phyloP scores from a whole-genome alignment of 768 basidiomycete genomes.

The Kondoa malvinella region DNA sequence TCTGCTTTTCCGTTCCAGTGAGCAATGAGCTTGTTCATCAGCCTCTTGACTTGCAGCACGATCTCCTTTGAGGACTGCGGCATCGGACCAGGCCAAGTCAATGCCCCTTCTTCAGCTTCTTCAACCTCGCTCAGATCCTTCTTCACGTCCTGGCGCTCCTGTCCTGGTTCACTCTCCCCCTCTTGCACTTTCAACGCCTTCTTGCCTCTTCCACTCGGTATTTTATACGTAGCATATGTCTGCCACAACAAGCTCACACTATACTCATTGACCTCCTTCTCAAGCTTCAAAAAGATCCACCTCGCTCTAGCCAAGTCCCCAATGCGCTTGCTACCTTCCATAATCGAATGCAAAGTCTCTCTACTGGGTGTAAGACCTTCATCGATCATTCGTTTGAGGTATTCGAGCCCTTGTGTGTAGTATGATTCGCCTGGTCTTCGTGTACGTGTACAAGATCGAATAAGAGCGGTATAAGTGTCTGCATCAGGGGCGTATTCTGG shows the following conservation, averaged over 20 bases:
- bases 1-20: neutral
- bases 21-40: slow-evolving; percentile 12
- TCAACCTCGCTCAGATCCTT: too few relatives aligned
- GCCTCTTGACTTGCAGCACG: slow-evolving; percentile 15
- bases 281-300: slow-evolving; percentile 79
- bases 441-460: slow-evolving; percentile 58
- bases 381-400: slow-evolving; percentile 75
- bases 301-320: slow-evolving; percentile 67
- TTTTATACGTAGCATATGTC: slow-evolving; percentile 18
- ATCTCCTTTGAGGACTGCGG: slow-evolving; percentile 16
- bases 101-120: neutral
- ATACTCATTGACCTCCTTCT: slow-evolving; percentile 10
- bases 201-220: neutral
- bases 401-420: slow-evolving; percentile 60
- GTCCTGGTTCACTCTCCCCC: too few relatives aligned
- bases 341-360: slow-evolving; percentile 59
- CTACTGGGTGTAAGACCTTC: slow-evolving; percentile 40
- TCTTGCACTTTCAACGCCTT: neutral
- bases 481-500: slow-evolving; percentile 39
- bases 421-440: slow-evolving; percentile 31
- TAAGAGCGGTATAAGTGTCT: slow-evolving; percentile 61
- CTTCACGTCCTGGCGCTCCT: neutral
- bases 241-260: slow-evolving; percentile 21
- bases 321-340: slow-evolving; percentile 72
- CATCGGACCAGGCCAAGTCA: slow-evolving; percentile 19